Evolutionary conservation across 139 green algal species (phyloP).

Genomic region (Chlamydomonas asymmetrica): DNA sequence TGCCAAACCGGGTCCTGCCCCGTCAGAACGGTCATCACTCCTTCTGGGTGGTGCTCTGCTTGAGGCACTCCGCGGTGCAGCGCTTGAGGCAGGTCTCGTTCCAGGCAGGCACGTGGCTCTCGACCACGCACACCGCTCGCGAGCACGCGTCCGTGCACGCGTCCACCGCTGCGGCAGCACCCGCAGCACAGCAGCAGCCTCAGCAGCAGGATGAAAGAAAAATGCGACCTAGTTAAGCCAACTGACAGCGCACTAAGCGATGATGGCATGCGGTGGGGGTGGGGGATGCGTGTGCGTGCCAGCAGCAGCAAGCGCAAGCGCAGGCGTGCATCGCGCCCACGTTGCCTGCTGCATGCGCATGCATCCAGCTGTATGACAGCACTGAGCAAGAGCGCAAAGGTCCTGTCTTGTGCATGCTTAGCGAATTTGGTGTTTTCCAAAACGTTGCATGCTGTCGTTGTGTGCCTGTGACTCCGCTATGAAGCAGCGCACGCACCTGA

Average conservation of each 20-base stretch:
- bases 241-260: neutral
- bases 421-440: too few relatives aligned
- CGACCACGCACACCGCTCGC: constrained; percentile 79
- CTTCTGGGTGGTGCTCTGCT: too few relatives aligned
- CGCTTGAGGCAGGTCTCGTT: constrained; percentile 88
- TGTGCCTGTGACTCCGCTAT: too few relatives aligned
- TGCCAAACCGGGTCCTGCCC: too few relatives aligned
- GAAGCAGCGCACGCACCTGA: constrained; percentile 60
- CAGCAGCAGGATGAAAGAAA: too few relatives aligned
- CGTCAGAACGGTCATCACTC: too few relatives aligned
- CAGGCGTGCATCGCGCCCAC: neutral
- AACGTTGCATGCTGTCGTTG: too few relatives aligned
- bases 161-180: constrained; percentile 70
- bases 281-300: neutral
- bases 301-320: neutral
- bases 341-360: neutral
- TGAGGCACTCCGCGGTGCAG: constrained; percentile 85
- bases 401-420: too few relatives aligned
- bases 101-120: constrained; percentile 94
- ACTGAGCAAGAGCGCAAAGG: too few relatives aligned
- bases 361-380: too few relatives aligned
- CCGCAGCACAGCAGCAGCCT: too few relatives aligned
- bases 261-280: constrained; percentile 7
- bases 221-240: too few relatives aligned
- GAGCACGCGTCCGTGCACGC: constrained; percentile 92